Evolutionary conservation across 164 flowering plant genomes (phyloP).

Genomic region (Vitis vinifera): DNA sequence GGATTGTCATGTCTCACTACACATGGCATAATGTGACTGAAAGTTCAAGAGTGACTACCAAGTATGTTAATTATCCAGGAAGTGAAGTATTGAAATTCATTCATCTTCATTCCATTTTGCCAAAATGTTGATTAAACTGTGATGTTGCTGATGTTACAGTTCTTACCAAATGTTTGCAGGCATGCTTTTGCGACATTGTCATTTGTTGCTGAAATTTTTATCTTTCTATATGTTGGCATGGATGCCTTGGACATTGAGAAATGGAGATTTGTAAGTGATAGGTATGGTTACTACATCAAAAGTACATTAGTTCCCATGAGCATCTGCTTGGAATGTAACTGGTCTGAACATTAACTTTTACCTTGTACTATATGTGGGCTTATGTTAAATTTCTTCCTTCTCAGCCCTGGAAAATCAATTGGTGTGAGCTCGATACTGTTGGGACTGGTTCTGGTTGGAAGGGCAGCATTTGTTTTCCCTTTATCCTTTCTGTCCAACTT

Average conservation of each 20-base stretch:
- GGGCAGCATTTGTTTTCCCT: slow-evolving; percentile 68
- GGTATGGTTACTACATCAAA: slow-evolving; percentile 25
- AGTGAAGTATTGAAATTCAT: neutral
- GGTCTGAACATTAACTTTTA: neutral
- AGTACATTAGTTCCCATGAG: neutral
- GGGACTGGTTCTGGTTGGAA: slow-evolving; percentile 47
- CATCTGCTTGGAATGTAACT: neutral
- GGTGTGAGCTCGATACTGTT: slow-evolving; percentile 49
- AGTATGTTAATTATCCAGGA: slow-evolving; percentile 36
- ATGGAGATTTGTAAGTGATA: slow-evolving; percentile 57
- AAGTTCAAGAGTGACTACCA: slow-evolving; percentile 85
- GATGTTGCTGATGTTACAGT: slow-evolving; percentile 8
- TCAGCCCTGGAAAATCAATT: slow-evolving; percentile 59
- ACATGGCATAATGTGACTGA: slow-evolving; percentile 97
- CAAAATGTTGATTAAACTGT: neutral
- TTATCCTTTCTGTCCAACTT: slow-evolving; percentile 56
- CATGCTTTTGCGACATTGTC: slow-evolving; percentile 91
- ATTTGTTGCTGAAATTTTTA: slow-evolving; percentile 79
- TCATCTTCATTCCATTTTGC: neutral
- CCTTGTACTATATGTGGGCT: neutral
- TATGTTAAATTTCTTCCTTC: neutral
- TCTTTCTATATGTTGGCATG: slow-evolving; percentile 96
- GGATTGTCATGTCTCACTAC: slow-evolving; percentile 71
- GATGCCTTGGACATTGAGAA: slow-evolving; percentile 93
- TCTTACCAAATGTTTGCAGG: slow-evolving; percentile 35